These are phyloP conservation scores for Mycena epipterygia DNA, from an alignment of 768 basidiomycete species.

Conservation along the genomic window DNA sequence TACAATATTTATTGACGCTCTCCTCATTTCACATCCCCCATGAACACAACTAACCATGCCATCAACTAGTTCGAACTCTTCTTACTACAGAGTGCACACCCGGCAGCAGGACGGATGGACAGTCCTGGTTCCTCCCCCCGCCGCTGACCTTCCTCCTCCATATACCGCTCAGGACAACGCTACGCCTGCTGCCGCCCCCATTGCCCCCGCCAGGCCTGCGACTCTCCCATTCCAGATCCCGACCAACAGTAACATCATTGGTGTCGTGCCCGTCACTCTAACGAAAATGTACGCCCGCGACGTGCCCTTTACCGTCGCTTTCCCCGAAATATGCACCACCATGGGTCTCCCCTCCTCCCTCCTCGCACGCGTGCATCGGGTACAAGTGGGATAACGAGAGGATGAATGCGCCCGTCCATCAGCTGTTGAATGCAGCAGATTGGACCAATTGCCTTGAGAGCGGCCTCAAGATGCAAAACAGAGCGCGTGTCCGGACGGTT, in stretches of 20 bases:
- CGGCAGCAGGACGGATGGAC: constrained; percentile 15
- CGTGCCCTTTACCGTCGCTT: neutral
- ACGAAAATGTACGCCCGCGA: neutral
- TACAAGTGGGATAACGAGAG: constrained; percentile 25
- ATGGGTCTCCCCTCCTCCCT: constrained; percentile 3
- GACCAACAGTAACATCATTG: constrained; percentile 22
- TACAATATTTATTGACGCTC: constrained; percentile 7
- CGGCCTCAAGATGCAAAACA: neutral
- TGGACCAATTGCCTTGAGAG: neutral
- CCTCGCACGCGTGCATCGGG: neutral
- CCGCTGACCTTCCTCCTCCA: constrained; percentile 11
- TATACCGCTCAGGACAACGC: neutral
- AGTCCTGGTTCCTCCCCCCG: constrained; percentile 1
- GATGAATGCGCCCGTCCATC: neutral
- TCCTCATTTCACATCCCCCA: constrained; percentile 6
- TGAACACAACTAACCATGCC: constrained; percentile 10
- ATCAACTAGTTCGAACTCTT: neutral
- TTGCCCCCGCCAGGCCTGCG: neutral
- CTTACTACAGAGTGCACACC: constrained; percentile 8
- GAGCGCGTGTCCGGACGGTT: constrained; percentile 18
- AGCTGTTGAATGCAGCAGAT: neutral
- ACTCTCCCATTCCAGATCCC: constrained; percentile 11
- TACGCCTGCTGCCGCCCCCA: neutral
- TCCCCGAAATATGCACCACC: neutral
- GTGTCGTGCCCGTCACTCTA: constrained; percentile 1